Evolutionary conservation across 1,139 yeast species (phyloP).

Genomic region (Diutina catenulata): DNA sequence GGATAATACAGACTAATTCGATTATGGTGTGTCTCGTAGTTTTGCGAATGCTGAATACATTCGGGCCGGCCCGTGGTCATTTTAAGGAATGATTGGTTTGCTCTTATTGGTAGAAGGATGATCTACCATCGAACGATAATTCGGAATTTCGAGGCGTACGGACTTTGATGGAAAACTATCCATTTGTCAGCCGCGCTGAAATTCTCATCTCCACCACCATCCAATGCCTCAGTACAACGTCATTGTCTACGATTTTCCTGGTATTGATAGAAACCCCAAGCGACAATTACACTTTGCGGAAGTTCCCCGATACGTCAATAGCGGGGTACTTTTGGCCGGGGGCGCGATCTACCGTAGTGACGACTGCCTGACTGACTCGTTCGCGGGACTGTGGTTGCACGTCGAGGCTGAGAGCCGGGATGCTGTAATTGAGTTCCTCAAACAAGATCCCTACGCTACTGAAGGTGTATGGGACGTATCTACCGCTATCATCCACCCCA

Average conservation of each 20-base stretch:
- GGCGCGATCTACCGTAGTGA: neutral
- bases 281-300: neutral
- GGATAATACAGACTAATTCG: no score
- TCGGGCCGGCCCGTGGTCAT: no score
- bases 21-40: no score
- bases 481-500: neutral
- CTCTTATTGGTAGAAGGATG: no score
- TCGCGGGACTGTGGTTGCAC: neutral
- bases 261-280: neutral
- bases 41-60: no score
- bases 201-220: neutral
- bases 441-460: constrained; percentile 1
- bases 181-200: no score
- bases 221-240: constrained; percentile 1
- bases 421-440: neutral
- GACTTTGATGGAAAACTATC: no score
- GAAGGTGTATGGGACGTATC: neutral
- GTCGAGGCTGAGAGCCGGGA: neutral
- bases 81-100: no score
- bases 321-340: neutral
- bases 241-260: neutral
- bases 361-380: neutral
- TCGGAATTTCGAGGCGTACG: no score
- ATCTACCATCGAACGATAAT: no score
- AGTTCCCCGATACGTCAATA: neutral